phyloP scores from a whole-genome alignment of 2,329 filamentous ascomycete species.

The Annulohypoxylon truncatum region DNA sequence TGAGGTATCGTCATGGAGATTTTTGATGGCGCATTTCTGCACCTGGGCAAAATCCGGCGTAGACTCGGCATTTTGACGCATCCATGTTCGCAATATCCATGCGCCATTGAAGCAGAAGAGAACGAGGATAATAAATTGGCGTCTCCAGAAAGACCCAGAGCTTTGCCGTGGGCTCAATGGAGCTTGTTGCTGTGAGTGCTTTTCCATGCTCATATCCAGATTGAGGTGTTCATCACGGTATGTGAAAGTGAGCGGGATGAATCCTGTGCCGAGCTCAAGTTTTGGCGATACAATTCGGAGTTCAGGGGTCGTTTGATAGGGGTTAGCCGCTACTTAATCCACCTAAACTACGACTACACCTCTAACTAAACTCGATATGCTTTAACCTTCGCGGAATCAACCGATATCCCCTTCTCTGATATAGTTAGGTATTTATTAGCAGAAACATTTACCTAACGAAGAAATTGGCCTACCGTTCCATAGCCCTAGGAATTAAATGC shows the following conservation, averaged over 20 bases:
- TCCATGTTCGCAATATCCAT: slow-evolving; percentile 16
- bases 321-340: neutral
- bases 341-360: neutral
- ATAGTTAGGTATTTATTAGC: too few species aligned
- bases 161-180: neutral
- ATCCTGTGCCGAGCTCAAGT: neutral
- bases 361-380: neutral
- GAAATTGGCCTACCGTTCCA: too few species aligned
- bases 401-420: neutral
- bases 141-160: neutral
- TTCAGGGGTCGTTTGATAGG: neutral
- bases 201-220: neutral
- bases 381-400: neutral
- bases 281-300: neutral
- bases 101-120: slow-evolving; percentile 8
- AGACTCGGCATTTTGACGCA: neutral
- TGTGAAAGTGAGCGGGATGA: neutral
- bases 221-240: neutral
- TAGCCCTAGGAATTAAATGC: too few species aligned
- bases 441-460: too few species aligned
- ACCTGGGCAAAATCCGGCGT: slow-evolving; percentile 31
- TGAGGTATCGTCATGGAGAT: slow-evolving; percentile 60
- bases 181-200: neutral
- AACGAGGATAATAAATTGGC: neutral
- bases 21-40: slow-evolving; percentile 63